These are phyloP conservation scores for Polytrichum commune DNA, from an alignment of 225 moss, liverwort and hornwort species.

Conservation along the genomic window DNA sequence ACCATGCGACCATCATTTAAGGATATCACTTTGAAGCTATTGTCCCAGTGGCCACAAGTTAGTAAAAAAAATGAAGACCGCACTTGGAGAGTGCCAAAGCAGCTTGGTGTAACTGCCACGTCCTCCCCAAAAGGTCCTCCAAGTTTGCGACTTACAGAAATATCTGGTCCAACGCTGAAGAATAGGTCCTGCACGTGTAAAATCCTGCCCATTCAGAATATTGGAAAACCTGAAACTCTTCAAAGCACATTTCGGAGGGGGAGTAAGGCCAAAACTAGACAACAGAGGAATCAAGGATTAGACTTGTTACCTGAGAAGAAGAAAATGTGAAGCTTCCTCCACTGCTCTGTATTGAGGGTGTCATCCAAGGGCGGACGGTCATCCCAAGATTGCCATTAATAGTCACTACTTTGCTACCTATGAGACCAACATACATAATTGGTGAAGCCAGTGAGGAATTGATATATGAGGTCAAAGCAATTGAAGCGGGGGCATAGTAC, in stretches of 20 bases:
- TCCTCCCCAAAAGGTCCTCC: constrained; percentile 32
- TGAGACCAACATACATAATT: constrained; percentile 23
- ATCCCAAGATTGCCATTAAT: constrained; percentile 26
- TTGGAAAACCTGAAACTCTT: too few relatives aligned
- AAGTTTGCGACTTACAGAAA: constrained; percentile 24
- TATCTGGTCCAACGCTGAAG: constrained; percentile 31
- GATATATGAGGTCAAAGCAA: constrained; percentile 27
- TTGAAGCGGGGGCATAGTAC: constrained; percentile 42
- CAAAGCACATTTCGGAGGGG: neutral
- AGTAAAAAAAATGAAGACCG: constrained; percentile 28
- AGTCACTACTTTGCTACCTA: constrained; percentile 34
- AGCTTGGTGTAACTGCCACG: constrained; percentile 24
- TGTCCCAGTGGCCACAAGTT: constrained; percentile 44
- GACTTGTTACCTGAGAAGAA: constrained; percentile 25
- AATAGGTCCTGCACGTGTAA: constrained; percentile 25
- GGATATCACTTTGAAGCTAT: constrained; percentile 44
- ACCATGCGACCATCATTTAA: constrained; percentile 34
- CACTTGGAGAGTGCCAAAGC: constrained; percentile 39
- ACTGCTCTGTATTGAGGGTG: constrained; percentile 25
- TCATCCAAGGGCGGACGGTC: constrained; percentile 32
- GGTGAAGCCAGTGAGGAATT: constrained; percentile 12
- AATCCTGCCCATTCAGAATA: too few relatives aligned
- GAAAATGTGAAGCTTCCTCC: constrained; percentile 36
- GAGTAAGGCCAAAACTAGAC: neutral
- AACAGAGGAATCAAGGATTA: neutral